These are phyloP conservation scores for Thelephora aurantiotincta DNA, from an alignment of 768 basidiomycete species.

Conservation along the genomic window DNA sequence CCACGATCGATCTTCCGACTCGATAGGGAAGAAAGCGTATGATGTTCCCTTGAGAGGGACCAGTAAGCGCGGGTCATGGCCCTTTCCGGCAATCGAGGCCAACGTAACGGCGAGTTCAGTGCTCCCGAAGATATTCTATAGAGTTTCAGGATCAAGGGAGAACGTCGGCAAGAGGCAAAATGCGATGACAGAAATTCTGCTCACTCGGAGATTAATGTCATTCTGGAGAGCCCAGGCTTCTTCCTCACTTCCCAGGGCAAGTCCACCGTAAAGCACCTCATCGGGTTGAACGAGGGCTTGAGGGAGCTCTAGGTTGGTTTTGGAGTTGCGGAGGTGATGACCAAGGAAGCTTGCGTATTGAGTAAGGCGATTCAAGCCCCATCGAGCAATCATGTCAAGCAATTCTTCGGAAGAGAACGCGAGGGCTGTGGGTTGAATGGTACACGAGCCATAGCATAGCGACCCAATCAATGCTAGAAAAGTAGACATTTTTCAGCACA, in stretches of 20 bases:
- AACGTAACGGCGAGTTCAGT: slow-evolving; percentile 69
- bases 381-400: too few species aligned
- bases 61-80: slow-evolving; percentile 36
- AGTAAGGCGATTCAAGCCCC: slow-evolving; percentile 58
- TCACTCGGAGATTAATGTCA: too few species aligned
- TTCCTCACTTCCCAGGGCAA: slow-evolving; percentile 47
- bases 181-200: too few species aligned
- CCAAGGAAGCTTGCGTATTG: slow-evolving; percentile 62
- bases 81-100: too few species aligned
- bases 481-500: slow-evolving; percentile 10
- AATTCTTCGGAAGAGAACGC: too few species aligned
- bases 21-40: too few species aligned
- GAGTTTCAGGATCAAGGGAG: too few species aligned
- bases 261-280: slow-evolving; percentile 52
- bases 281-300: too few species aligned
- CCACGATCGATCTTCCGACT: slow-evolving; percentile 15
- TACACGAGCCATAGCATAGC: too few species aligned
- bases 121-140: slow-evolving; percentile 75
- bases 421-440: too few species aligned
- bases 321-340: slow-evolving; percentile 47
- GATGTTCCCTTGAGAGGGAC: slow-evolving; percentile 42
- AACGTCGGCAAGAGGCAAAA: not conserved
- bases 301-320: too few species aligned
- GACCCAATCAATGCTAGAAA: slow-evolving; percentile 51
- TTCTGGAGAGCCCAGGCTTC: too few species aligned